These are phyloP conservation scores for Endothia cerciana DNA, from an alignment of 2,329 filamentous ascomycete species.

Conservation along the genomic window DNA sequence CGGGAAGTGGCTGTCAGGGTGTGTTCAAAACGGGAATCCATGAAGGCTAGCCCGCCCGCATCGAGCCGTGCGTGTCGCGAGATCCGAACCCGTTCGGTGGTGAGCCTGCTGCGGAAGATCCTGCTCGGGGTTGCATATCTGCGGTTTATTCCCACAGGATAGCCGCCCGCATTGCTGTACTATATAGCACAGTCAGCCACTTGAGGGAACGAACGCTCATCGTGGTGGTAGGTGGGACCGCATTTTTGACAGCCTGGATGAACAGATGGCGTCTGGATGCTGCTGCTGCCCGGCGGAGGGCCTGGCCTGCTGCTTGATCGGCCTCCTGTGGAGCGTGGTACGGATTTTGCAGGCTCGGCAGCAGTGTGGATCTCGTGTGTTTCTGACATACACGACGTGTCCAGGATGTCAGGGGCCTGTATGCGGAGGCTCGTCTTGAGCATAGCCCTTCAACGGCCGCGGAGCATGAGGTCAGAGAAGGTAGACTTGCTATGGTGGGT, in stretches of 20 bases:
- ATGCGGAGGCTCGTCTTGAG: background rate
- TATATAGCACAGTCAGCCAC: background rate
- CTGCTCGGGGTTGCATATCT: constrained; percentile 2
- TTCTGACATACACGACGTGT: background rate
- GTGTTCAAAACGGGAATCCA: background rate
- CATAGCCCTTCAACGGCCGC: no score
- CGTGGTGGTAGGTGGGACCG: background rate
- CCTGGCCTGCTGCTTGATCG: background rate
- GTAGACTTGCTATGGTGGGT: background rate
- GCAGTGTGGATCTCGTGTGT: background rate
- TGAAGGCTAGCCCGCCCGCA: background rate
- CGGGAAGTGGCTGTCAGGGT: constrained; percentile 14
- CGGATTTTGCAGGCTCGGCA: background rate
- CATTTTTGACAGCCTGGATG: background rate
- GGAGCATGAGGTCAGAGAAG: no score
- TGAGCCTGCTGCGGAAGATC: background rate
- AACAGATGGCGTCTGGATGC: background rate
- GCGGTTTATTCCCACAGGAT: constrained; percentile 13
- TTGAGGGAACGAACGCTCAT: background rate
- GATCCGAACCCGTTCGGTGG: background rate
- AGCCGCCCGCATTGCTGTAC: background rate
- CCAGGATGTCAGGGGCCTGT: background rate
- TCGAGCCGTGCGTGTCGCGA: background rate
- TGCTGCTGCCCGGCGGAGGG: background rate
- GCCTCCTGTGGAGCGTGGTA: no score